Conservation (phyloP, 805 yeast genomes). For the Saccharomycopsis sp. region DNA sequence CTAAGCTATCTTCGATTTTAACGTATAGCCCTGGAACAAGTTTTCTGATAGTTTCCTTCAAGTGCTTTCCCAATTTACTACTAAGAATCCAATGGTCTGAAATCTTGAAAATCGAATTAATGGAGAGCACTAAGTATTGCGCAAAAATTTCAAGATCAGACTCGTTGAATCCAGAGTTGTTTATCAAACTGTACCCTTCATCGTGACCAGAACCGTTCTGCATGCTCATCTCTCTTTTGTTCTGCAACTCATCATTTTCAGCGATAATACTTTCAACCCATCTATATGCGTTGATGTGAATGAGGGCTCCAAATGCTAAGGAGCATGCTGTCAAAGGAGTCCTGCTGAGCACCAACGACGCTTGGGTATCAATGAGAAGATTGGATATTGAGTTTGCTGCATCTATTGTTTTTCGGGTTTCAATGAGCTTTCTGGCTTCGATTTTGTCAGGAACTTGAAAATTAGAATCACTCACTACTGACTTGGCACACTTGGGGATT, state of each 20-base stretch:
- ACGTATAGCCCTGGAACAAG: conserved; percentile 37
- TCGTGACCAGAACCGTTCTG: conserved; percentile 11
- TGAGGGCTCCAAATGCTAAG: conserved; percentile 44
- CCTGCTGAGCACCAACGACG: conserved; percentile 36
- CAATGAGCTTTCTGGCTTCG: conserved; percentile 41
- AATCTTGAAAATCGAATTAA: conserved; percentile 43
- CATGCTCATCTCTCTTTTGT: conserved; percentile 9
- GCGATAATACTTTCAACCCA: conserved; percentile 39
- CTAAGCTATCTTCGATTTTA: conserved; percentile 31
- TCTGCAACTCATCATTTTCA: conserved; percentile 18
- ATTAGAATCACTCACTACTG: conserved; percentile 26
- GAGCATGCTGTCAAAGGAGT: conserved; percentile 50
- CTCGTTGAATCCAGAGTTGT: conserved; percentile 23
- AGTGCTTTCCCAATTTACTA: conserved; percentile 39
- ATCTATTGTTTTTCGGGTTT: conserved; percentile 47
- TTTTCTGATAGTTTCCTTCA: conserved; percentile 38
- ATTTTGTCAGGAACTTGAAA: conserved; percentile 30
- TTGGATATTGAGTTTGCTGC: conserved; percentile 45
- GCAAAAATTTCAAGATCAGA: conserved; percentile 38
- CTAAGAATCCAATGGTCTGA: conserved; percentile 47
- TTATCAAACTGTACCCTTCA: conserved; percentile 15
- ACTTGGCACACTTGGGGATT: conserved; percentile 30
- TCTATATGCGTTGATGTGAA: conserved; percentile 45
- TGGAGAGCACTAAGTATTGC: conserved; percentile 43
- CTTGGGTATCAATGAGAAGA: conserved; percentile 41